Conservation (phyloP, 495 filamentous ascomycete genomes). For the Echria macrotheca region DNA sequence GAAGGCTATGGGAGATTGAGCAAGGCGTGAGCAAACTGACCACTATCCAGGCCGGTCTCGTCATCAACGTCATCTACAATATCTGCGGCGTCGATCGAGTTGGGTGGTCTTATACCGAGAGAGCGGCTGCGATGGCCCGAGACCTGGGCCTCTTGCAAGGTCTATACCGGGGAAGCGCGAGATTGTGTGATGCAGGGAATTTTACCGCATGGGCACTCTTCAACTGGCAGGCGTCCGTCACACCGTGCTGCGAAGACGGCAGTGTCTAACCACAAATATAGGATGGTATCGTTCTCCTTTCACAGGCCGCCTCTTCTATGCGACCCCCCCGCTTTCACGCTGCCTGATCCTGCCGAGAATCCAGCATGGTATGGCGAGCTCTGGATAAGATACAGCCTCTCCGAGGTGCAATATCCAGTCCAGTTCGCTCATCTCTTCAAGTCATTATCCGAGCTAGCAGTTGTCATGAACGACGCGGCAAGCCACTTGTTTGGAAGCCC, state of each 20-base stretch:
- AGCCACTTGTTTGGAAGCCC: background rate
- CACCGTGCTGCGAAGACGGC: too few relatives aligned
- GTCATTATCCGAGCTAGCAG: background rate
- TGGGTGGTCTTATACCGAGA: conserved; percentile 2
- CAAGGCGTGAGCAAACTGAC: conserved; percentile 4
- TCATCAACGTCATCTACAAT: conserved; percentile 17
- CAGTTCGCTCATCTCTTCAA: background rate
- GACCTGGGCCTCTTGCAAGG: background rate
- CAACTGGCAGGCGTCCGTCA: background rate
- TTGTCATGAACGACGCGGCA: background rate
- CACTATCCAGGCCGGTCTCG: conserved; percentile 21
- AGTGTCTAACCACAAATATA: background rate
- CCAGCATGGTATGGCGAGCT: background rate
- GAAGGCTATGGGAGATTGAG: conserved; percentile 29
- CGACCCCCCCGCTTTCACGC: background rate
- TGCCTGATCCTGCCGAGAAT: background rate
- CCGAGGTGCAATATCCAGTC: background rate
- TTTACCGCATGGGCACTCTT: background rate
- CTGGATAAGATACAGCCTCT: background rate
- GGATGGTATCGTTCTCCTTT: background rate
- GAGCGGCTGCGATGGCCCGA: background rate
- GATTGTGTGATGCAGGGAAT: background rate
- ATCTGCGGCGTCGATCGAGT: conserved; percentile 24
- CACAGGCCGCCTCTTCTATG: background rate
- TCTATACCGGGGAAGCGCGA: background rate